These are phyloP conservation scores for Cyclostephanos tholiformis DNA, from an alignment of 108 stramenopile species.

Conservation along the genomic window DNA sequence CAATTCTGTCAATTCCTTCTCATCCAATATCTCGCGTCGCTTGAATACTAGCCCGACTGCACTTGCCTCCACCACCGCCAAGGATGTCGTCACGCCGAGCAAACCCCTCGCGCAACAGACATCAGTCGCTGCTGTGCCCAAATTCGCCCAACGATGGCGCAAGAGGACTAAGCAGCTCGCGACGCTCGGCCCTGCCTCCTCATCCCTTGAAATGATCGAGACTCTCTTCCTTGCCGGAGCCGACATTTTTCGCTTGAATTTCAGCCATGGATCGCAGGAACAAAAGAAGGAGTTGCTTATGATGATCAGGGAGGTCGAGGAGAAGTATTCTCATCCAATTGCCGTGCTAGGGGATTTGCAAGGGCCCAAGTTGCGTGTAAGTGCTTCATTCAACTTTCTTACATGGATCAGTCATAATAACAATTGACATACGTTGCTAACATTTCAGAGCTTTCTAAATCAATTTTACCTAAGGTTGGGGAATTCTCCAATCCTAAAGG, in stretches of 20 bases:
- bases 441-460: neutral
- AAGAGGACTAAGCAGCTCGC: conserved; percentile 81
- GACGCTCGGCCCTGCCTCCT: conserved; percentile 86
- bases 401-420: neutral
- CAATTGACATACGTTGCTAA: neutral
- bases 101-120: conserved; percentile 25
- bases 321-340: conserved; percentile 64
- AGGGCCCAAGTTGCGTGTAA: conserved; percentile 61
- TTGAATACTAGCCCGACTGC: conserved; percentile 15
- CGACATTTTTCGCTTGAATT: conserved; percentile 89
- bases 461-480: conserved; percentile 50
- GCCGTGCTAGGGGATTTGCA: conserved; percentile 66
- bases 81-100: conserved; percentile 1
- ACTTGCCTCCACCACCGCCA: conserved; percentile 18
- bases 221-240: conserved; percentile 84
- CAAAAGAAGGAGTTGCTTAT: conserved; percentile 75
- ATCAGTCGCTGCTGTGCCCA: conserved; percentile 38
- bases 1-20: conserved; percentile 8
- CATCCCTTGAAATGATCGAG: conserved; percentile 77
- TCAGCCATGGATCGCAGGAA: conserved; percentile 81
- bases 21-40: conserved; percentile 1
- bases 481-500: conserved; percentile 67
- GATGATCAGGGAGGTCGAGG: conserved; percentile 62
- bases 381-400: neutral
- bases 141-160: conserved; percentile 60